phyloP scores from a whole-genome alignment of 139 green algal genomes.

The Chlamydomonas incerta region DNA sequence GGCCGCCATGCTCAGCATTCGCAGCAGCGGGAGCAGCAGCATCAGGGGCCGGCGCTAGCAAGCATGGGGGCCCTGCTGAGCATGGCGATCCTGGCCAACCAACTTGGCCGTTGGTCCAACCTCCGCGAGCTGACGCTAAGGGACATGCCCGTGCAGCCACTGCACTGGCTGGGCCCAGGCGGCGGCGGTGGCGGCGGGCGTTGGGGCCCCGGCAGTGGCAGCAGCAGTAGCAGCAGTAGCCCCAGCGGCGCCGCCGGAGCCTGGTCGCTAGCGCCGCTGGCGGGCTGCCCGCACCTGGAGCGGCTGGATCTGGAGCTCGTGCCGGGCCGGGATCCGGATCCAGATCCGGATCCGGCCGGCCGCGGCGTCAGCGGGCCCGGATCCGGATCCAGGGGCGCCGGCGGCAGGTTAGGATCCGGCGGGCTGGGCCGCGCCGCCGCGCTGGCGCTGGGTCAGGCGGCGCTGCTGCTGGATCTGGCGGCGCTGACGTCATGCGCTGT shows the following conservation, averaged over 20 bases:
- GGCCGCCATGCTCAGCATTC: too few relatives aligned
- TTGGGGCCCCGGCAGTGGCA: too few relatives aligned
- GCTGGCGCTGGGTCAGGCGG: not conserved
- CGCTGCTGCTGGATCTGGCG: not conserved
- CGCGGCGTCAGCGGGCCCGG: too few relatives aligned
- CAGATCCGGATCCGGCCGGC: too few relatives aligned
- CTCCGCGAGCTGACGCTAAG: not conserved
- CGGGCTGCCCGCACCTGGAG: not conserved
- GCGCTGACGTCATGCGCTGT: not conserved
- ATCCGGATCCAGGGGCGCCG: too few relatives aligned
- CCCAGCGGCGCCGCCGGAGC: not conserved
- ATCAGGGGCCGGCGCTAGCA: too few relatives aligned
- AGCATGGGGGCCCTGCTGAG: too few relatives aligned
- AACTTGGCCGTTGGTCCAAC: slow-evolving; percentile 20
- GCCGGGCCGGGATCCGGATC: not conserved
- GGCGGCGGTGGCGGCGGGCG: not conserved
- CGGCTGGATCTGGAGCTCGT: slow-evolving; percentile 18
- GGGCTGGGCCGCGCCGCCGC: too few relatives aligned
- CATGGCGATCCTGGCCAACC: not conserved
- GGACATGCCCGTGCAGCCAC: slow-evolving; percentile 13
- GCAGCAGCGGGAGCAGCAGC: too few relatives aligned
- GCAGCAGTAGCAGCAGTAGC: too few relatives aligned
- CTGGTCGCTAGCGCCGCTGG: not conserved
- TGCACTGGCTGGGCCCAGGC: not conserved
- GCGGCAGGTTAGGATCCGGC: not conserved